Percentiles rank a stretch among this genome's conserved stretches.
Evolutionary conservation across 2,329 filamentous ascomycete species (phyloP).

Genomic region (Penicillium psychrosexuale): DNA sequence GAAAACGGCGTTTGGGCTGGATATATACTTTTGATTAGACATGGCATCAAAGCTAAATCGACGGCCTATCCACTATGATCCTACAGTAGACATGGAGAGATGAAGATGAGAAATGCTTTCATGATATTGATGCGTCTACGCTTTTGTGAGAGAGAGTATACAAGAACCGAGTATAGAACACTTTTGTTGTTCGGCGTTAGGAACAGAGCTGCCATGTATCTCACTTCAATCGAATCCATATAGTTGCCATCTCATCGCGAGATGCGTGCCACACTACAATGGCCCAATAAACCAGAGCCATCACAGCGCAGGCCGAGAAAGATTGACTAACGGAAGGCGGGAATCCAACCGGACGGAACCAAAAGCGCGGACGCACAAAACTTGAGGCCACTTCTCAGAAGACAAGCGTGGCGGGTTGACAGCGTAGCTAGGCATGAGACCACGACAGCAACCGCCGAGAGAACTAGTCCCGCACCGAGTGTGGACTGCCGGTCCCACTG

Average conservation of each 20-base stretch:
- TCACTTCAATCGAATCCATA: conserved; percentile 17
- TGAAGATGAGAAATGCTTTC: conserved; percentile 3
- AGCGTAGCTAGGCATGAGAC: conserved; percentile 3
- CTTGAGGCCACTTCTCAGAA: conserved; percentile 6
- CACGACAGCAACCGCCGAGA: not conserved
- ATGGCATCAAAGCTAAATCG: not conserved
- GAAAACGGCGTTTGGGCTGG: not conserved
- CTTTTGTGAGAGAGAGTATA: conserved; percentile 3
- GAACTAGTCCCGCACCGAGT: conserved; percentile 36
- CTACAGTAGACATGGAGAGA: not conserved
- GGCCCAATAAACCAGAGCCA: conserved; percentile 2
- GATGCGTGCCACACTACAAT: conserved; percentile 1
- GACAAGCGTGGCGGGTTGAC: not conserved
- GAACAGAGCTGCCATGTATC: conserved; percentile 19
- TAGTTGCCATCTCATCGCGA: conserved; percentile 12
- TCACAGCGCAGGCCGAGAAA: conserved; percentile 7
- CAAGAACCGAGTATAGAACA: conserved; percentile 15
- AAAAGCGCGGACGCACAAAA: conserved; percentile 11
- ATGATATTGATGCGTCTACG: conserved; percentile 10
- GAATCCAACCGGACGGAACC: conserved; percentile 11
- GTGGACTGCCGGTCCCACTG: conserved; percentile 43
- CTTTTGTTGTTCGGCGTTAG: conserved; percentile 19
- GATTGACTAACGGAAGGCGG: conserved; percentile 1
- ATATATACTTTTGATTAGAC: conserved; percentile 1
- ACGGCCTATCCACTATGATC: not conserved